These are phyloP conservation scores for Prunus fruticosa DNA, from an alignment of 306 rosid genomes.

Conservation along the genomic window DNA sequence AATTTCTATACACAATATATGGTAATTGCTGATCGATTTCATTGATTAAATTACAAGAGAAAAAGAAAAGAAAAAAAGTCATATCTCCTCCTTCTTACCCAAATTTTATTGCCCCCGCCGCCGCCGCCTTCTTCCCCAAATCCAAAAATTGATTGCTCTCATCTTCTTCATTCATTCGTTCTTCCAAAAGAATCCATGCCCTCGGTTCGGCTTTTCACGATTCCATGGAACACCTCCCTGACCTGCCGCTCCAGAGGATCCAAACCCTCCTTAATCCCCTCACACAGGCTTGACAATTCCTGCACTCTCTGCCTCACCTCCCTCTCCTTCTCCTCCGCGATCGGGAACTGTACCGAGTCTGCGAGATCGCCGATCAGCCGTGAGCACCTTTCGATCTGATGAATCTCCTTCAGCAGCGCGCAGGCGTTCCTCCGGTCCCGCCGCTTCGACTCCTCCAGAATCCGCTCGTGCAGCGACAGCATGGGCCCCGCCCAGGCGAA, in stretches of 20 bases:
- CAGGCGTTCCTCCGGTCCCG: constrained; percentile 69
- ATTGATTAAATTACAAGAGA: constrained; percentile 29
- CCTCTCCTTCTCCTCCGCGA: constrained; percentile 57
- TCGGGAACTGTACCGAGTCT: constrained; percentile 68
- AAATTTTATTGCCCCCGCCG: constrained; percentile 7
- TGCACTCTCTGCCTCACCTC: constrained; percentile 65
- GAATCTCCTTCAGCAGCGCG: constrained; percentile 81
- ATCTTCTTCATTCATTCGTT: constrained; percentile 12
- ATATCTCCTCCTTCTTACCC: constrained; percentile 21
- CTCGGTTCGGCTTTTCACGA: constrained; percentile 71
- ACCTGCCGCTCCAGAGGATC: constrained; percentile 80
- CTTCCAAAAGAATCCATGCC: constrained; percentile 66
- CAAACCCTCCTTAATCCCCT: constrained; percentile 57
- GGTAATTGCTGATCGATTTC: constrained; percentile 10
- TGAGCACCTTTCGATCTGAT: constrained; percentile 68
- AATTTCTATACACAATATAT: constrained; percentile 41
- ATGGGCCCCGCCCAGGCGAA: constrained; percentile 69
- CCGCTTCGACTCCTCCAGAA: constrained; percentile 73
- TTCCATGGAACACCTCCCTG: constrained; percentile 76
- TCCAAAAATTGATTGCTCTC: constrained; percentile 16
- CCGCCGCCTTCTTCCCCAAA: background rate
- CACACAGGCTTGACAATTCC: constrained; percentile 56
- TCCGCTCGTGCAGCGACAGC: constrained; percentile 60
- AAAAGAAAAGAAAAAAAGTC: background rate
- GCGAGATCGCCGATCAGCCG: constrained; percentile 61